phyloP scores from a whole-genome alignment of 2,329 filamentous ascomycete genomes.

The Penicillium sp. region DNA sequence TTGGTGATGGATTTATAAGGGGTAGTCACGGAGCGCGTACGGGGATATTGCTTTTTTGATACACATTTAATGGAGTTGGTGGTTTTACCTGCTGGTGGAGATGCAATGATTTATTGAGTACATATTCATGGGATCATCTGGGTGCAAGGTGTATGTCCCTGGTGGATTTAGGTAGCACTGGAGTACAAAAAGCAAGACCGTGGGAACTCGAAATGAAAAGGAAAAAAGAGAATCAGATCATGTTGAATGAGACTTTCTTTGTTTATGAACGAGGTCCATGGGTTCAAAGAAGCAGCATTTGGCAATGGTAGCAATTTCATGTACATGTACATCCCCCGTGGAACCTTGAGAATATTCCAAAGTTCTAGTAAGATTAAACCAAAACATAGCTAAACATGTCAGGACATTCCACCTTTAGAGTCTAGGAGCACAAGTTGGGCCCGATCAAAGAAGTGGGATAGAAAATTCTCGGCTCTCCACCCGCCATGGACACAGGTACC shows the following conservation, averaged over 20 bases:
- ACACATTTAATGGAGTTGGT: conserved; percentile 1
- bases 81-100: background rate
- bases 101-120: background rate
- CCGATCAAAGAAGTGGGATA: conserved; percentile 21
- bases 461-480: conserved; percentile 47
- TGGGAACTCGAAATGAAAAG: background rate
- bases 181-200: background rate
- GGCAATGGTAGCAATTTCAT: background rate
- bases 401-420: no score
- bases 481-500: conserved; percentile 46
- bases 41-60: background rate
- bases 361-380: background rate
- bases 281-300: background rate
- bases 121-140: background rate
- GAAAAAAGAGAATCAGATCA: background rate
- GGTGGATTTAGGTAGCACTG: background rate
- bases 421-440: conserved; percentile 15
- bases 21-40: background rate
- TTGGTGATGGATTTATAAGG: conserved; percentile 11
- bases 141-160: background rate
- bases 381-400: background rate
- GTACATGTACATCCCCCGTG: no score
- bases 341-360: background rate
- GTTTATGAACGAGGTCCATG: background rate
- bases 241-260: background rate